These are phyloP conservation scores for Myrmaecium sp. DNA, from an alignment of 2,329 filamentous ascomycete genomes.

Conservation along the genomic window DNA sequence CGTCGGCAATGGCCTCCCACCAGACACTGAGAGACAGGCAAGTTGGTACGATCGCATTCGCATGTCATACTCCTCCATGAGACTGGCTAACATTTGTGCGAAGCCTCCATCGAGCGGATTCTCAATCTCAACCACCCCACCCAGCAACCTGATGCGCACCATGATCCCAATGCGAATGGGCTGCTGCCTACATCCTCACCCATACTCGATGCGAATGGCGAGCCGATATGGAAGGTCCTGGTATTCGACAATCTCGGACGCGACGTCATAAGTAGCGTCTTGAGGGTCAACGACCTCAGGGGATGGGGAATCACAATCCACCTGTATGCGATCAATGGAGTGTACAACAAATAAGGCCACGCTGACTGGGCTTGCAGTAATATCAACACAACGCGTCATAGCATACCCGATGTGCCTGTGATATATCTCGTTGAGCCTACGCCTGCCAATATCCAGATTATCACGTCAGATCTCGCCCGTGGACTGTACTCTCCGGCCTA, in stretches of 20 bases:
- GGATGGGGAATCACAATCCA: constrained; percentile 94
- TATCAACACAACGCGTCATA: constrained; percentile 63
- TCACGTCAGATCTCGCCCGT: constrained; percentile 72
- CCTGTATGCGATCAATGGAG: constrained; percentile 52
- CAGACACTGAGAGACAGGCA: constrained; percentile 53
- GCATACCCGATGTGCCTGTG: constrained; percentile 90
- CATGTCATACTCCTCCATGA: not conserved
- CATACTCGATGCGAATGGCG: constrained; percentile 70
- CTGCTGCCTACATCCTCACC: constrained; percentile 54
- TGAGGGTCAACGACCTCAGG: constrained; percentile 83
- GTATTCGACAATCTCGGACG: constrained; percentile 85
- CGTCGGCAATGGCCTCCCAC: constrained; percentile 42
- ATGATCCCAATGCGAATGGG: constrained; percentile 46
- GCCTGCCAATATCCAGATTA: constrained; percentile 58
- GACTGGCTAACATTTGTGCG: constrained; percentile 6
- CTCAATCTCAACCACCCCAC: constrained; percentile 76
- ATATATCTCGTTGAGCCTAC: constrained; percentile 93
- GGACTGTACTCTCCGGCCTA: constrained; percentile 87
- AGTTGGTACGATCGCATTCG: constrained; percentile 38
- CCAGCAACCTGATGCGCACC: constrained; percentile 35
- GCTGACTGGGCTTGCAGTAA: constrained; percentile 33
- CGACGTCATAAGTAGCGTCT: constrained; percentile 92
- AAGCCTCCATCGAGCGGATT: constrained; percentile 86
- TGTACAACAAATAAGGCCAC: constrained; percentile 13
- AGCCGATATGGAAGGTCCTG: constrained; percentile 93